Evolutionary conservation across 2,329 filamentous ascomycete species (phyloP).

Genomic region (Aspergillus vadensis): DNA sequence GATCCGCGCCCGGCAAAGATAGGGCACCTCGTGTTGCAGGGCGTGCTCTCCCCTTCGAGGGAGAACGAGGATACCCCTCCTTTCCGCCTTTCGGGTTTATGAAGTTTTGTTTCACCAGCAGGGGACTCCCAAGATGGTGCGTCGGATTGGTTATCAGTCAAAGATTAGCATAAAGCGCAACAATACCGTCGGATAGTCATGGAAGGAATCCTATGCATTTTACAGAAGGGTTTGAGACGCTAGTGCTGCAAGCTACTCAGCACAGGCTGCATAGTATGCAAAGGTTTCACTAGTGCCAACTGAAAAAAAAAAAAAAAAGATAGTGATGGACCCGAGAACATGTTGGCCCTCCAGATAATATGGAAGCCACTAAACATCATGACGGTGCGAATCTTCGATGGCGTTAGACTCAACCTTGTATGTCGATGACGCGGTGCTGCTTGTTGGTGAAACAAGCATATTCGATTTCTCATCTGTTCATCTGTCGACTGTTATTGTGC

Average conservation of each 20-base stretch:
- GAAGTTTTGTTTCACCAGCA: not conserved
- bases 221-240: not conserved
- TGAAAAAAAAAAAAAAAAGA: too few relatives aligned
- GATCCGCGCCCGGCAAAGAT: not conserved
- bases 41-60: not conserved
- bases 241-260: constrained; percentile 1
- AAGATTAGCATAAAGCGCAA: not conserved
- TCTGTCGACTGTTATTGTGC: not conserved
- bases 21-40: not conserved
- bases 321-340: constrained; percentile 6
- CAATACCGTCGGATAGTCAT: not conserved
- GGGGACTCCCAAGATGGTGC: not conserved
- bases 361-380: not conserved
- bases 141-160: not conserved
- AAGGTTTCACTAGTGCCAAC: not conserved
- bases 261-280: not conserved
- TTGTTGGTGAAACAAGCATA: not conserved
- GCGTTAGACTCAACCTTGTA: not conserved
- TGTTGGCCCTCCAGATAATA: not conserved
- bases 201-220: not conserved
- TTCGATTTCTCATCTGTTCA: not conserved
- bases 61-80: not conserved
- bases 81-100: not conserved
- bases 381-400: not conserved
- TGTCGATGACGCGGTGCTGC: not conserved